phyloP scores from a whole-genome alignment of 345 rosid genomes.

The Eucalyptus tenuipes region DNA sequence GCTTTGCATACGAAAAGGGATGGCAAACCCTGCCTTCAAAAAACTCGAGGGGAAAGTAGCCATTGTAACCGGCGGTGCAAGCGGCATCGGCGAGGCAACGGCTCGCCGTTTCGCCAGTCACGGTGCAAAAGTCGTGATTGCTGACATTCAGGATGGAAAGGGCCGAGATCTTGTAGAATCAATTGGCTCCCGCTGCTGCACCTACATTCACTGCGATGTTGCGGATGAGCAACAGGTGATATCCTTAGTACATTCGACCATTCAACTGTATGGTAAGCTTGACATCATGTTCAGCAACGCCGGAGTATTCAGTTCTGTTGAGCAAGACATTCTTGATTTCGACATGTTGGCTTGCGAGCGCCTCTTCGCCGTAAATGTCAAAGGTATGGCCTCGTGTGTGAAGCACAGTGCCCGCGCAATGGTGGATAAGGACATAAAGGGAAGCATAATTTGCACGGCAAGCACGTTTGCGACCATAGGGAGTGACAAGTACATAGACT shows the following conservation, averaged over 20 bases:
- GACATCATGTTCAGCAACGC: slow-evolving; percentile 35
- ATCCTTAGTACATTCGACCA: not conserved
- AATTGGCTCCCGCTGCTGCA: not conserved
- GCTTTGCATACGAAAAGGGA: not conserved
- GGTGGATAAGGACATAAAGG: slow-evolving; percentile 8
- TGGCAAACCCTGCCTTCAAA: not conserved
- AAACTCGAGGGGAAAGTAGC: slow-evolving; percentile 8
- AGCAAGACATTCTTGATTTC: slow-evolving; percentile 6
- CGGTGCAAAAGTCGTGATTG: slow-evolving; percentile 1
- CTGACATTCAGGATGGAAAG: slow-evolving; percentile 2
- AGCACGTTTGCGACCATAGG: slow-evolving; percentile 1
- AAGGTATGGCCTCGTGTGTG: not conserved
- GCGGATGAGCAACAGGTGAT: slow-evolving; percentile 6
- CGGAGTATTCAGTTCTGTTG: not conserved
- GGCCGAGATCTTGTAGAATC: slow-evolving; percentile 2
- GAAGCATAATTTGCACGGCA: slow-evolving; percentile 28
- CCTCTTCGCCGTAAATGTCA: slow-evolving; percentile 4
- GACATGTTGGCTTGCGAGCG: not conserved
- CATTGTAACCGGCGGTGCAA: slow-evolving; percentile 4
- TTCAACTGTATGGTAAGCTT: not conserved
- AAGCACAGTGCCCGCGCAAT: slow-evolving; percentile 18
- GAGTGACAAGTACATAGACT: not conserved
- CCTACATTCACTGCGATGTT: slow-evolving; percentile 13
- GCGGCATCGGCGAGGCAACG: slow-evolving; percentile 1
- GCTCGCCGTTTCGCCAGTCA: not conserved